phyloP scores from a whole-genome alignment of 2,329 filamentous ascomycete genomes.

The Domatiomyces globalis region DNA sequence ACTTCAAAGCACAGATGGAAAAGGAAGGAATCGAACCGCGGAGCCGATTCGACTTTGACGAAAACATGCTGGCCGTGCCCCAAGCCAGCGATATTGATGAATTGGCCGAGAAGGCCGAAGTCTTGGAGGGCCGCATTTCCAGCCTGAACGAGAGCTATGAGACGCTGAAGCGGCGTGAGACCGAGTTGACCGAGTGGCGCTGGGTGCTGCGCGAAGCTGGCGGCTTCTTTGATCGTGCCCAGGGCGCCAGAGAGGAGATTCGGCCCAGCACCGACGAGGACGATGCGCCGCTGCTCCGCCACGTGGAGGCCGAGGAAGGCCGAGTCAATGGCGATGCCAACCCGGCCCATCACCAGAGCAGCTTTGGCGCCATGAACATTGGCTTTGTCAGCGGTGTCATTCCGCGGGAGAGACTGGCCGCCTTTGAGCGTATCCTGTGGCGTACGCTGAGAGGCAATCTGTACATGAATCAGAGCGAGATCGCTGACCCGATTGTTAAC shows the following conservation, averaged over 20 bases:
- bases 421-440: constrained; percentile 96
- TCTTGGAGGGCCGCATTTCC: constrained; percentile 76
- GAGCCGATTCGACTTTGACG: constrained; percentile 75
- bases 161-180: constrained; percentile 92
- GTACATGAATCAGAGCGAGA: constrained; percentile 99
- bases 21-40: constrained; percentile 75
- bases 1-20: constrained; percentile 92
- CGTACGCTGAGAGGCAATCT: constrained; percentile 91
- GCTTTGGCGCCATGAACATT: constrained; percentile 96
- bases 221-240: constrained; percentile 85
- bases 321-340: constrained; percentile 41
- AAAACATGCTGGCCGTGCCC: constrained; percentile 67
- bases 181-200: constrained; percentile 94
- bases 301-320: constrained; percentile 67
- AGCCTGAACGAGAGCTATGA: constrained; percentile 97
- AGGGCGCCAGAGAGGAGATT: constrained; percentile 94
- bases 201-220: constrained; percentile 95
- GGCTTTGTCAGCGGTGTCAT: constrained; percentile 97
- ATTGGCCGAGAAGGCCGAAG: constrained; percentile 80
- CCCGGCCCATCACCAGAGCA: constrained; percentile 48
- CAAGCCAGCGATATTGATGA: constrained; percentile 94
- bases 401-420: constrained; percentile 75
- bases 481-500: constrained; percentile 81
- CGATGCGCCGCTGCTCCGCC: constrained; percentile 82
- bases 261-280: constrained; percentile 78